Evolutionary conservation across 2,329 filamentous ascomycete species (phyloP).

Genomic region (Pseudocercospora crystallina): DNA sequence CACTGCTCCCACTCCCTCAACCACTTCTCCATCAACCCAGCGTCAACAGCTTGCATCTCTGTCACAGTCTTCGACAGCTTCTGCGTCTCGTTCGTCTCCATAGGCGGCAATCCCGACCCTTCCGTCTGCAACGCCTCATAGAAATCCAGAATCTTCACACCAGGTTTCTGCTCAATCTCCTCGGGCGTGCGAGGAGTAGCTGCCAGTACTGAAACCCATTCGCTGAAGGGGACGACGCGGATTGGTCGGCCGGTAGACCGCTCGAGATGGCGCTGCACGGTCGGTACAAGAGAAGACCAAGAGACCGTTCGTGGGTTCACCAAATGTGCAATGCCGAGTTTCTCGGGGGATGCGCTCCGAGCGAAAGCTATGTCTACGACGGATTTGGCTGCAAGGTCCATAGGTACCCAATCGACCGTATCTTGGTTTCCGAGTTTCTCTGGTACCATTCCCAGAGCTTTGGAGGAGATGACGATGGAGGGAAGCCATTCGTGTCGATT

Average conservation of each 20-base stretch:
- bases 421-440: slow-evolving; percentile 36
- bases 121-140: slow-evolving; percentile 25
- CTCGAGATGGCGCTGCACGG: slow-evolving; percentile 20
- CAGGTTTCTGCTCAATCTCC: slow-evolving; percentile 27
- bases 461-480: slow-evolving; percentile 42
- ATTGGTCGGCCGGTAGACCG: slow-evolving; percentile 11
- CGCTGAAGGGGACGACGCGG: slow-evolving; percentile 22
- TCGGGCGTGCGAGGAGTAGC: slow-evolving; percentile 18
- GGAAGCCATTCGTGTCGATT: slow-evolving; percentile 46
- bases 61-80: slow-evolving; percentile 33
- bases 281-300: slow-evolving; percentile 28
- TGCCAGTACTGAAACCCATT: slow-evolving; percentile 28
- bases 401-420: slow-evolving; percentile 47
- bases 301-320: slow-evolving; percentile 28
- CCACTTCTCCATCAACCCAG: slow-evolving; percentile 26
- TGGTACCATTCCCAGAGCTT: slow-evolving; percentile 40
- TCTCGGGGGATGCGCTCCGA: slow-evolving; percentile 7
- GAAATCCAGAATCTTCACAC: slow-evolving; percentile 33
- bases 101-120: slow-evolving; percentile 19
- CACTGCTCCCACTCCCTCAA: slow-evolving; percentile 27
- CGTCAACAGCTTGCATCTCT: slow-evolving; percentile 25
- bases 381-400: slow-evolving; percentile 40
- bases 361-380: slow-evolving; percentile 21
- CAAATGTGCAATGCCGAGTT: slow-evolving; percentile 29
- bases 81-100: slow-evolving; percentile 26